Conservation (phyloP, 306 rosid genomes). For the Glycine soja region DNA sequence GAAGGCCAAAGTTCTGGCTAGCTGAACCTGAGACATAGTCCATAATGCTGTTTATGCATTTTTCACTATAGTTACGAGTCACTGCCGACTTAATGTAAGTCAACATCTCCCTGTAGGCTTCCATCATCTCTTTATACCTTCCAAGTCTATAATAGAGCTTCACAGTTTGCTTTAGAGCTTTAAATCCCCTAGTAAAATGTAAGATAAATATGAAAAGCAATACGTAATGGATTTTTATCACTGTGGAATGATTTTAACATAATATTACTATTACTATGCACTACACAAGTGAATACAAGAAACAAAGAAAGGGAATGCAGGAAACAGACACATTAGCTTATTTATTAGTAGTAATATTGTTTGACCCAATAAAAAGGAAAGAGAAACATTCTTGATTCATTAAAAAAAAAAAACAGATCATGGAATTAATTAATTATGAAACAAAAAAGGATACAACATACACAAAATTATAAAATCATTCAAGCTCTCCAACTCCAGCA, state of each 20-base stretch:
- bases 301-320: conserved; percentile 10
- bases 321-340: conserved; percentile 28
- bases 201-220: conserved; percentile 32
- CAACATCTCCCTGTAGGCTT: conserved; percentile 95
- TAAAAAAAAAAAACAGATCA: conserved; percentile 11
- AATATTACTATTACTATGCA: not conserved
- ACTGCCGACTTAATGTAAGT: conserved; percentile 98
- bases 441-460: conserved; percentile 11
- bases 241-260: conserved; percentile 21
- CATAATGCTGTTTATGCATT: conserved; percentile 97
- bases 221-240: conserved; percentile 19
- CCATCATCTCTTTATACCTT: conserved; percentile 96
- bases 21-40: conserved; percentile 98
- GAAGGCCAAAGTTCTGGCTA: conserved; percentile 87
- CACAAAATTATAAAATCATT: conserved; percentile 7
- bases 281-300: conserved; percentile 12
- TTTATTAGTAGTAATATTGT: conserved; percentile 13
- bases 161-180: conserved; percentile 96
- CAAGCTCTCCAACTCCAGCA: not conserved
- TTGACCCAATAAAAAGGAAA: conserved; percentile 36
- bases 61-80: conserved; percentile 94
- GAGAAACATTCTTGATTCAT: not conserved
- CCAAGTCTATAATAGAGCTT: conserved; percentile 93
- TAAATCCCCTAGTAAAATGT: conserved; percentile 79
- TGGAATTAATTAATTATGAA: conserved; percentile 26